Base-by-base conservation (phyloP, 257 asterid species). In the Primulina tabacum region DNA sequence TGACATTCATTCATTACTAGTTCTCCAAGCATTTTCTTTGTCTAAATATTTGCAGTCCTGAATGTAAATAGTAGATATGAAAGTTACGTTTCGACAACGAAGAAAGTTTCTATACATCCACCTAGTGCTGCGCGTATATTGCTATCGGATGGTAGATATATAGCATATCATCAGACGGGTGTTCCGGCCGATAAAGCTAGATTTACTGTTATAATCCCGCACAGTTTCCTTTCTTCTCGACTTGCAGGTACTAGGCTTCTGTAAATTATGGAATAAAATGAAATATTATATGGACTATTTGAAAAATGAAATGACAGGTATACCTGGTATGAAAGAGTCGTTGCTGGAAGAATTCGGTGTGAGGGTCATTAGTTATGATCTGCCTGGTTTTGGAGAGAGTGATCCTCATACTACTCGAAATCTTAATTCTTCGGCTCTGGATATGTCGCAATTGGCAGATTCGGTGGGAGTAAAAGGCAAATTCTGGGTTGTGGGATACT, bases 321-420 rank as follows among this genome's bases (percentile, higher is more conserved):
- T 87, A 67, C 80, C 90, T 1, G 93, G 97, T 6, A 73, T 92
- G 69, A 83, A 77, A 16, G 67, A 12, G 43, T 74, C 90, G 24
- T 71, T 92, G 72, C 81, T 92, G 78, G 84, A 87, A 76, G 95
- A 88, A 74, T 92, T 87, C 68, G 98, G 98, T 55, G 84, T 90
- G 71, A 88, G 89, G 28, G 74, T 92, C 60, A 79, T 92, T 65
- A 76, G 92, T 68, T 90, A 90, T 21, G 98, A 92, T 77, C 96
- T 87, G 60, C 96, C 98, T 32, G 97, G 98, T 47, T 92, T 90
- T 73, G 98, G 98, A 66, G 98, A 90, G 82, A 90, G 98, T 8
- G 94, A 88, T 76, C 92, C 97, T 38, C 93, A 90, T 70, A 83
- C 87, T 11, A 78, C 55, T 26, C 76, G 97, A 58, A 76, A 77